Evolutionary conservation across 176 grass and related monocot species (phyloP).

Genomic region (Canna indica): DNA sequence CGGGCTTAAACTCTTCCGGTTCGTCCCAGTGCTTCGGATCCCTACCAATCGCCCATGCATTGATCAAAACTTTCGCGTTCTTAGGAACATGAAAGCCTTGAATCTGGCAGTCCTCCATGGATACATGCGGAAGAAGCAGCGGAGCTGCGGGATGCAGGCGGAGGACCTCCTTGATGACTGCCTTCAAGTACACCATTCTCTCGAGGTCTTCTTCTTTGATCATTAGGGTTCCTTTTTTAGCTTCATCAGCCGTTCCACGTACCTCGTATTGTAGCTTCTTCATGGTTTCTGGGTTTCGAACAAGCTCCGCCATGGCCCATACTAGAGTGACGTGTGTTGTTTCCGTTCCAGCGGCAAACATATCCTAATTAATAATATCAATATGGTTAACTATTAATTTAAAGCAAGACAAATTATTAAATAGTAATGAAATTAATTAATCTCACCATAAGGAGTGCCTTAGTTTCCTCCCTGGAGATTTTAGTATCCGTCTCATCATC

Average conservation of each 20-base stretch:
- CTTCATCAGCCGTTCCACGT: background rate
- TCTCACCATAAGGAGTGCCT: background rate
- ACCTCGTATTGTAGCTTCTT: background rate
- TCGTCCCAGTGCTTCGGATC: conserved; percentile 1
- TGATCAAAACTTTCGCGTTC: background rate
- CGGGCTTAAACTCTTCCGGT: background rate
- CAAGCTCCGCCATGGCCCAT: too few species aligned
- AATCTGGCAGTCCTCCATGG: background rate
- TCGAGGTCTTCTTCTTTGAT: too few species aligned
- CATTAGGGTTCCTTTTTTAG: too few species aligned
- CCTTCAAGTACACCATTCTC: background rate
- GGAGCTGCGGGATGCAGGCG: background rate
- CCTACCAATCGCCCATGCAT: conserved; percentile 5
- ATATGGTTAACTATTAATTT: too few species aligned
- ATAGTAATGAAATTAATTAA: too few species aligned
- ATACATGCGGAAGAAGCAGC: background rate
- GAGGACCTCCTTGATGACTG: background rate
- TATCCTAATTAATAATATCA: background rate
- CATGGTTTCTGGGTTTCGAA: too few species aligned
- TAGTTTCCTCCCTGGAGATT: background rate
- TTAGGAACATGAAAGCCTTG: background rate
- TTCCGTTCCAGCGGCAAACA: background rate
- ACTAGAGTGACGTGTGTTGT: background rate
- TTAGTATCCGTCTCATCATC: background rate
- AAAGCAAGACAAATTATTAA: too few species aligned